Evolutionary conservation across 805 yeast genomes (phyloP), one percentile per base, ranked within the genome.

Genomic region (Sungouiella thailandica): DNA sequence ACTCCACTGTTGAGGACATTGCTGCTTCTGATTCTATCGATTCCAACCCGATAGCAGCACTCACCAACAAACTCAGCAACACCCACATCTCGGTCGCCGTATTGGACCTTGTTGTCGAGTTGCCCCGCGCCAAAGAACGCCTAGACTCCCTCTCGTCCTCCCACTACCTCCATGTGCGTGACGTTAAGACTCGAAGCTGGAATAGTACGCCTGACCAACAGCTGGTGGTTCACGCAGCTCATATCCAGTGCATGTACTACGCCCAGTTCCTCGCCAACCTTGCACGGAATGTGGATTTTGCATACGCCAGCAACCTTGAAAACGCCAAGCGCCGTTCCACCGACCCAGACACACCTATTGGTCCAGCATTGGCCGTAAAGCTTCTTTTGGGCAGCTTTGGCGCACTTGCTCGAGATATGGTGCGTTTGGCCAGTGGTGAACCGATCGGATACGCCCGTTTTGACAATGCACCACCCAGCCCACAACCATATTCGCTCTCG

Each of bases 241-340:
- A 70, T 46, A 39, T 67, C n/a, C 93, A 83, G 57, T 77, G 80
- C 3, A 66, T 68, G 57, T 70, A 77, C 42, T 83, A 83, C 50
- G 59, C 74, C 14, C 54, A 62, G 26, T 65, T 83, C 7, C 49
- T 53, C 16, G 23, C 28, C 39, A 17, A 50, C 48, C 34, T 40
- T 5, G 17, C 38, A 38, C 15, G 36, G 17, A 37, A 52, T 26
- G 43, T 52, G 2, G 28, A 39, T 0, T 40, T 47, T 11, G 60
- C 74, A 0, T 76, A 74, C 49, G 36, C 54, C 2, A 62, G 68
- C 43, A 50, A 78, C 18, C 31, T 70, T 2, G 59, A 62, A 17
- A 78, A 78, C 50, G 70, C 76, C 7, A 36, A 37, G n/a, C 51
- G 67, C 24, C 63, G 83, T 41, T 63, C 62, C 0, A 41, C 74